phyloP scores from a whole-genome alignment of 2,329 filamentous ascomycete genomes.

The Xylaria sp. region DNA sequence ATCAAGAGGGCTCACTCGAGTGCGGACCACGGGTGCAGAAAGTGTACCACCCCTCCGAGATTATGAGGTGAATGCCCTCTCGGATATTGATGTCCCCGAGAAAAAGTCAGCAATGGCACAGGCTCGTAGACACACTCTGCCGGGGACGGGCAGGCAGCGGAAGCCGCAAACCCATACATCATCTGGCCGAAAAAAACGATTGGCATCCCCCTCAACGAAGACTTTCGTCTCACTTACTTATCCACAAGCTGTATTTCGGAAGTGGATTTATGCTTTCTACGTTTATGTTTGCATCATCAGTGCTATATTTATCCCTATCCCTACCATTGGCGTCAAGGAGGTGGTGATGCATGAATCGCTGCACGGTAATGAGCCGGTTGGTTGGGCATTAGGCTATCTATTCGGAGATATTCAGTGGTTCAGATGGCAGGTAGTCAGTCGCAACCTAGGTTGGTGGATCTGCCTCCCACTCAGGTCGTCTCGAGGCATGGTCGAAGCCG shows the following conservation, averaged over 20 bases:
- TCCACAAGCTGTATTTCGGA: conserved; percentile 77
- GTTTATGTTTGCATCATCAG: conserved; percentile 75
- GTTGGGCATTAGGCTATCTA: conserved; percentile 91
- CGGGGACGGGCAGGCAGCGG: conserved; percentile 53
- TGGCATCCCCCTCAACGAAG: conserved; percentile 70
- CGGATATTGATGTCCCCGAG: conserved; percentile 27
- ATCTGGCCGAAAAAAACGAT: conserved; percentile 72
- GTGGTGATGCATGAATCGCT: conserved; percentile 77
- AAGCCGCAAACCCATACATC: conserved; percentile 65
- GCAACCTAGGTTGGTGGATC: conserved; percentile 79
- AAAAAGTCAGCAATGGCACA: conserved; percentile 31
- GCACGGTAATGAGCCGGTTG: conserved; percentile 79
- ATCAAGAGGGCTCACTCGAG: conserved; percentile 33
- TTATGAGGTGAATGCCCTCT: conserved; percentile 15
- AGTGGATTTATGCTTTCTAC: conserved; percentile 85
- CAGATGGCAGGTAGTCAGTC: conserved; percentile 74
- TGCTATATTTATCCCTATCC: conserved; percentile 68
- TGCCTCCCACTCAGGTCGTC: conserved; percentile 67
- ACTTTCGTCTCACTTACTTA: conserved; percentile 85
- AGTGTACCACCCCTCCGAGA: conserved; percentile 26
- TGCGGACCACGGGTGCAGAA: conserved; percentile 38
- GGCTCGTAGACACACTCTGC: conserved; percentile 63
- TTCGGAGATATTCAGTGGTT: conserved; percentile 81
- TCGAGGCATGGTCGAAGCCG: conserved; percentile 39
- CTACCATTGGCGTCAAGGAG: conserved; percentile 69